Conservation (phyloP, 2,329 filamentous ascomycete genomes). For the Fusarium albidum region DNA sequence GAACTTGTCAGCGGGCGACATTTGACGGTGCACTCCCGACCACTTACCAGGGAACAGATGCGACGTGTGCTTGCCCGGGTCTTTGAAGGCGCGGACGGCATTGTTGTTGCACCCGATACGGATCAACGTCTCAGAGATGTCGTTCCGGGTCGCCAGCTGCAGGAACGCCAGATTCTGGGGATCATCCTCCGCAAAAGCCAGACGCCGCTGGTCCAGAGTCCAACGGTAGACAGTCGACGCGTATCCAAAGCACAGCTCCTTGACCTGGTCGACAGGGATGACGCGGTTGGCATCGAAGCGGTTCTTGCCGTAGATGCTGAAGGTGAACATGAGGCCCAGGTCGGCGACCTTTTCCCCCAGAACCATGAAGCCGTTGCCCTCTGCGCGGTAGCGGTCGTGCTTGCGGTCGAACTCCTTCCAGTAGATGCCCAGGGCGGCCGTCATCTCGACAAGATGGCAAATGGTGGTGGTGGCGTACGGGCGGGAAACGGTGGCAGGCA, state of each 20-base stretch:
- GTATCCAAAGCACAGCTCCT: slow-evolving; percentile 63
- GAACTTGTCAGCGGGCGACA: slow-evolving; percentile 14
- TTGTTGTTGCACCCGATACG: slow-evolving; percentile 63
- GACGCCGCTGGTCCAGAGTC: slow-evolving; percentile 49
- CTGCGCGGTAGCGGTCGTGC: slow-evolving; percentile 60
- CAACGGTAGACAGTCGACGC: slow-evolving; percentile 62
- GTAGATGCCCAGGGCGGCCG: slow-evolving; percentile 62
- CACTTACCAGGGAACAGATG: slow-evolving; percentile 60
- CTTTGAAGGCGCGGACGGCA: slow-evolving; percentile 55
- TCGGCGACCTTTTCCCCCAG: slow-evolving; percentile 56
- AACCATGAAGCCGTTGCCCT: slow-evolving; percentile 63
- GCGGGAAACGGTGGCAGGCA: slow-evolving; percentile 56
- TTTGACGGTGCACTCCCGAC: neutral
- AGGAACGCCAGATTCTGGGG: slow-evolving; percentile 53
- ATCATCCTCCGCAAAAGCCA: slow-evolving; percentile 51
- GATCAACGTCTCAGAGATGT: slow-evolving; percentile 61
- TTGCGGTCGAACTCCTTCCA: slow-evolving; percentile 66
- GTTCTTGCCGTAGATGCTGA: slow-evolving; percentile 59
- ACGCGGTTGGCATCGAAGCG: slow-evolving; percentile 59
- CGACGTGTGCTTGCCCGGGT: slow-evolving; percentile 49
- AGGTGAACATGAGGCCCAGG: slow-evolving; percentile 63
- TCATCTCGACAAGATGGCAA: slow-evolving; percentile 63
- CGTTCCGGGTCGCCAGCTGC: slow-evolving; percentile 57
- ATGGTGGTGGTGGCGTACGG: slow-evolving; percentile 65
- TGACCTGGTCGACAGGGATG: slow-evolving; percentile 61